phyloP scores from a whole-genome alignment of 164 flowering plant genomes.

The Kingdonia uniflora region DNA sequence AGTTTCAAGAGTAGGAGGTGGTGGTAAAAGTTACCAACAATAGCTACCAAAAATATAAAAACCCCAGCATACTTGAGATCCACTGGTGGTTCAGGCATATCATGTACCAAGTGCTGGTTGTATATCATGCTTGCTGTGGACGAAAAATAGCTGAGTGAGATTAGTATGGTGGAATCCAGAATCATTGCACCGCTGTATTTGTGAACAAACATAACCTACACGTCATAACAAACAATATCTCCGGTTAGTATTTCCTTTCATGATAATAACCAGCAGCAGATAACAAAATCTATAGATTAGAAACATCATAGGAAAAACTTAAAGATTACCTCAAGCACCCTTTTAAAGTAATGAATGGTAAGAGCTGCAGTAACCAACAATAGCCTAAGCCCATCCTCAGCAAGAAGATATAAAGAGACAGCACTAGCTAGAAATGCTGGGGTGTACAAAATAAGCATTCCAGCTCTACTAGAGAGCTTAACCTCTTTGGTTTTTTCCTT shows the following conservation, averaged over 20 bases:
- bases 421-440: slow-evolving; percentile 40
- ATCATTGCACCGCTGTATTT: slow-evolving; percentile 50
- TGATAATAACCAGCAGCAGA: no score
- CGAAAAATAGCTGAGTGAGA: slow-evolving; percentile 30
- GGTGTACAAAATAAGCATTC: slow-evolving; percentile 43
- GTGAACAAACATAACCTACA: slow-evolving; percentile 56
- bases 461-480: slow-evolving; percentile 25
- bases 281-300: no score
- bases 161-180: slow-evolving; percentile 24
- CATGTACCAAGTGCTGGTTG: slow-evolving; percentile 29
- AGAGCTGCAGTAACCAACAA: slow-evolving; percentile 34
- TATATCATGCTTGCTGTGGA: slow-evolving; percentile 34
- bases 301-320: no score
- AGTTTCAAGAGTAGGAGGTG: slow-evolving; percentile 48
- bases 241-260: no score
- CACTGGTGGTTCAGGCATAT: slow-evolving; percentile 28
- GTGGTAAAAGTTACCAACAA: slow-evolving; percentile 66
- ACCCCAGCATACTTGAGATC: slow-evolving; percentile 41
- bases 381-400: slow-evolving; percentile 19
- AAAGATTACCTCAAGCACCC: slow-evolving; percentile 43
- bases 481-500: neutral
- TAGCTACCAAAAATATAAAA: slow-evolving; percentile 34
- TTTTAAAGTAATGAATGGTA: slow-evolving; percentile 55
- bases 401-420: slow-evolving; percentile 14
- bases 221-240: neutral